Base-by-base conservation (phyloP, 805 yeast species). In the Ogataea wickerhamii region DNA sequence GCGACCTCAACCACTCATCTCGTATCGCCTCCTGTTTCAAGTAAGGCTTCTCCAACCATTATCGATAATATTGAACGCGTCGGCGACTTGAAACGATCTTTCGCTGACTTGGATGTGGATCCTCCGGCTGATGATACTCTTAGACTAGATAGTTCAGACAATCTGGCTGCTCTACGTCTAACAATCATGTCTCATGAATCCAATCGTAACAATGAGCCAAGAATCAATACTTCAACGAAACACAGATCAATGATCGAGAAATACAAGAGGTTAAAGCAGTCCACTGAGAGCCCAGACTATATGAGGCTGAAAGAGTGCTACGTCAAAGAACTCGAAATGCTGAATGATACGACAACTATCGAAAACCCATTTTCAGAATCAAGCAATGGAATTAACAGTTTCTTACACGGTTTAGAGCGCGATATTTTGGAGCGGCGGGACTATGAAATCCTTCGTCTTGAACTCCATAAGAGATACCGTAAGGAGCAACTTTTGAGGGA, bases 401-500 rank as follows among this genome's bases (percentile, higher is more conserved):
- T 27, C 2, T 29, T 52, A 6, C 25, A 40, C 26, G 51, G 55
- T 6, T 25, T 54, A 7, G 60, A 56, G 25, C 50, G 50, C 21
- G 70, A 67, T 44, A 33, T 64, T 26, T 40, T 41, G 4, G 71
- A 67, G 33, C 37, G 36, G 26, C 47, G 63, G 32, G 70, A 66
- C 37, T 57, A 43, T 34, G 64, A 61, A 31, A 23, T 66, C 5
- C 32, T 55, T 7, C 44, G 61, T 20, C 42, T 57, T 14, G 52
- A 56, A 28, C 32, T 48, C 2, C 44, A 43, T 49, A 45, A 54
- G 28, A 41, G 53, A 4, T 63, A 55, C 37, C 44, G 45, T 25
- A 49, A 53, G 21, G 48, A 56, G 23, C 53, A 55, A 25, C 51
- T 54, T 6, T 21, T 55, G 23, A 47, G 46, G 11, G 40, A 42